phyloP scores from a whole-genome alignment of 768 basidiomycete species.

The Holtermannia corniformis region DNA sequence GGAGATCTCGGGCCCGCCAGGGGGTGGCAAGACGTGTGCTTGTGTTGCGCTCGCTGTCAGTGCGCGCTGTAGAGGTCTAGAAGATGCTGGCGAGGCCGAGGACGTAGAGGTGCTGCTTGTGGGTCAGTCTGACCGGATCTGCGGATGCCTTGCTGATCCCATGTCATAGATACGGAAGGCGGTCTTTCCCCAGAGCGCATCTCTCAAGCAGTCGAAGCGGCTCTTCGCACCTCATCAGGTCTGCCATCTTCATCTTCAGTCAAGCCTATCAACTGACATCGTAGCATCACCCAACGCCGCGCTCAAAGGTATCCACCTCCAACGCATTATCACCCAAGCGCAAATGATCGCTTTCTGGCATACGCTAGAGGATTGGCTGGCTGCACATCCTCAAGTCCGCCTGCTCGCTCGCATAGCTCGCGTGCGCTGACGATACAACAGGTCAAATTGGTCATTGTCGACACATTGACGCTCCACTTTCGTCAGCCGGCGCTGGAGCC shows the following conservation, averaged over 20 bases:
- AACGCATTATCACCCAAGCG: conserved; percentile 30
- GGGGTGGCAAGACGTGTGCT: conserved; percentile 33
- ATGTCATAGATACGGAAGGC: conserved; percentile 40
- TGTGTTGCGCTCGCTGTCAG: conserved; percentile 19
- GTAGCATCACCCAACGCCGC: conserved; percentile 14
- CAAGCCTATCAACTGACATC: not conserved
- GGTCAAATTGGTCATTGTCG: conserved; percentile 36
- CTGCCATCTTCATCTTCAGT: not conserved
- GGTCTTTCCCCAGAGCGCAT: conserved; percentile 23
- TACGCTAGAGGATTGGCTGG: conserved; percentile 34
- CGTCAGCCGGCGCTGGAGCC: conserved; percentile 30
- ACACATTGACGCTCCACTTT: conserved; percentile 38
- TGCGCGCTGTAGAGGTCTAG: conserved; percentile 9
- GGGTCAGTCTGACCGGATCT: conserved; percentile 30
- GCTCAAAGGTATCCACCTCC: conserved; percentile 29
- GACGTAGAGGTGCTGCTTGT: conserved; percentile 31
- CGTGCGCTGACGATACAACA: not conserved
- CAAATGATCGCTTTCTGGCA: conserved; percentile 38
- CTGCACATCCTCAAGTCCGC: conserved; percentile 24
- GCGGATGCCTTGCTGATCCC: no score
- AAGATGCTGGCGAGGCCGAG: not conserved
- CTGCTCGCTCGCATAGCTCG: not conserved
- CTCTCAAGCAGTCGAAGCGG: conserved; percentile 10
- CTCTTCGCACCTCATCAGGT: conserved; percentile 7
- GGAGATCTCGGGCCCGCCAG: conserved; percentile 37